A percentile compares a stretch with the other conserved stretches of the same genome.
These are phyloP conservation scores for Tritrichomonas musculus DNA, from an alignment of 208 protist species.

Conservation along the genomic window DNA sequence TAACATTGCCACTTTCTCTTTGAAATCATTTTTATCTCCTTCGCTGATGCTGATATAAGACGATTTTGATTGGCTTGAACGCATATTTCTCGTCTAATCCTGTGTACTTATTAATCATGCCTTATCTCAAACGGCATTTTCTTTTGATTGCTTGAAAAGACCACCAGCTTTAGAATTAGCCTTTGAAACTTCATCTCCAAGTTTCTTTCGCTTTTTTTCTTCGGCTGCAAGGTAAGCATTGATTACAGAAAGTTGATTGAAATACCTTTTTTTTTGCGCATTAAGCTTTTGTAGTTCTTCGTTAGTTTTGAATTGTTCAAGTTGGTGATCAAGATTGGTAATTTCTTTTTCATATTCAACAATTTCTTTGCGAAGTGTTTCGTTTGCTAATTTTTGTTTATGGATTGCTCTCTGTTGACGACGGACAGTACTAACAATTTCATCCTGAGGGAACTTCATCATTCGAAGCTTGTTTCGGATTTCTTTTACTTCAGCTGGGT, in stretches of 20 bases:
- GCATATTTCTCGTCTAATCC: too few relatives aligned
- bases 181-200: background rate
- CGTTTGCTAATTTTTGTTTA: constrained; percentile 9
- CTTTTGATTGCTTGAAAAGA: too few relatives aligned
- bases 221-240: background rate
- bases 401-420: background rate
- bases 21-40: too few relatives aligned
- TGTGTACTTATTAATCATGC: too few relatives aligned
- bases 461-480: background rate
- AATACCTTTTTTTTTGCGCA: background rate
- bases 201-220: background rate
- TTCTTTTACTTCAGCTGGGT: constrained; percentile 7
- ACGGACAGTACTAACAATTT: background rate
- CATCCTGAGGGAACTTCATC: too few relatives aligned
- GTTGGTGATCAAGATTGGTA: background rate
- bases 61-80: too few relatives aligned
- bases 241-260: background rate
- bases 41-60: too few relatives aligned
- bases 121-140: too few relatives aligned
- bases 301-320: background rate
- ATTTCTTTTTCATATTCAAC: background rate
- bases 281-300: background rate
- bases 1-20: too few relatives aligned
- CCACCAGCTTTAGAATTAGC: too few relatives aligned
- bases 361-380: background rate